Evolutionary conservation across 139 green algal genomes (phyloP), one percentile per base, ranked within the genome.

Genomic region (Ettlia oleoabundans): DNA sequence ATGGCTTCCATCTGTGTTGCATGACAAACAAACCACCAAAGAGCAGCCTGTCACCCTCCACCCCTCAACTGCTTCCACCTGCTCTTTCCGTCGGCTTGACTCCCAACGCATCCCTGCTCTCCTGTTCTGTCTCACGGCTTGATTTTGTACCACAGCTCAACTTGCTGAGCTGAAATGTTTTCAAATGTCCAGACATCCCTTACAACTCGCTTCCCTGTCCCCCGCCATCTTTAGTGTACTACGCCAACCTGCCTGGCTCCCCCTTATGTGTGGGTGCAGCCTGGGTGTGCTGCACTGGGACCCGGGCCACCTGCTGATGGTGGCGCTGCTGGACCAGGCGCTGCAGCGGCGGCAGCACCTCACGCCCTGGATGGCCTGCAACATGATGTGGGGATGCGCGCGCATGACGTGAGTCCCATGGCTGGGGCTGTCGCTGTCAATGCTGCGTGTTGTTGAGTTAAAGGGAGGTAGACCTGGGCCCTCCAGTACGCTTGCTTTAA

Each of bases 221-320:
- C 47, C 15, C 47, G 47, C 47, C 47, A 24, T 58, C 15, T 58
- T 58, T 58, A 10, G 10, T 58, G 47, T 15, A 10, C 41, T 52
- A 24, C 37, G 3, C 32, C 32, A 30, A 28, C 63, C 63, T n/a
- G 4, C 32, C 63, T 4, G 7, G 32, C 32, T 41, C 10, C n/a
- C 24, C 63, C n/a, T 30, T 18, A 32, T n/a, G 6, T 10, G 7
- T 5, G 13, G 32, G 0, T 47, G 51, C 73, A 80, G 73, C 73
- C 73, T 80, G 73, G 73, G 73, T 52, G 73, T 80, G 53, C 37
- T 80, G 53, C 53, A 80, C 73, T 80, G 73, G 73, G 26, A 52
- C 73, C 73, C 19, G 2, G 26, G 1, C 22, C 22, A 4, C 0
- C 0, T 10, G 35, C 35, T 80, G 35, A 24, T 69, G 37, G 73